Base-by-base conservation (phyloP, 176 grass and related monocot genomes). In the Thalia dealbata region DNA sequence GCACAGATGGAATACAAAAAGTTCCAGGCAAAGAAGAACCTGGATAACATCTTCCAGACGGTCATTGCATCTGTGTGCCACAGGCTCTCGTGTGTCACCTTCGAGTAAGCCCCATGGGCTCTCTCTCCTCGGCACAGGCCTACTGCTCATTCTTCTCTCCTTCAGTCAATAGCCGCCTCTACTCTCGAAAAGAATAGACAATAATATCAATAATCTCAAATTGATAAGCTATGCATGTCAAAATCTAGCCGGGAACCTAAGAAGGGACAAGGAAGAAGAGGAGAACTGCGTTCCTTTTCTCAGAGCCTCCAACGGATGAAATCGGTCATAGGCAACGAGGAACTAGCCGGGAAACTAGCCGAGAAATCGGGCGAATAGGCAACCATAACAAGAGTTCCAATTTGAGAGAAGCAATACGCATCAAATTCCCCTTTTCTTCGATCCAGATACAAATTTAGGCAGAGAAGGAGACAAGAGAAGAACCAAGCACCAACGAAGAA, bases 91-190 rank as follows among this genome's bases (percentile, higher is more conserved):
- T 18, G 74, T 97, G 61, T 97, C 93, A 3, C 87, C 90, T 78
- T 97, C 95, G n/a, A 83, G 95, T 68, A 88, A 84, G 3, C 95
- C 87, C 89, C 95, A 97, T 0, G 90, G 95, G 67, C 95, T 91
- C 71, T 91, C 85, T 72, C 85, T 68, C 79, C 87, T 86, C 61
- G 89, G 87, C 63, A 88, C 89, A 10, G 90, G 81, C 67, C 89
- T 82, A 30, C 75, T 65, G 64, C 90, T 92, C 87, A 92, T 97
- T 70, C 67, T 65, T 59, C 74, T 52, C 26, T 50, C 55, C 18
- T 42, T 41, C 8, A 41, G 10, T 13, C 30, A 67, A 41, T 67
- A 42, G 5, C 18, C 35, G 38, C 35, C 35, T 38, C 21, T 14
- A 41, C 16, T 26, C 10, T 63, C 23, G 13, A 38, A 38, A 38